Base-by-base conservation (phyloP, 805 yeast genomes). In the Yarrowia divulgata region DNA sequence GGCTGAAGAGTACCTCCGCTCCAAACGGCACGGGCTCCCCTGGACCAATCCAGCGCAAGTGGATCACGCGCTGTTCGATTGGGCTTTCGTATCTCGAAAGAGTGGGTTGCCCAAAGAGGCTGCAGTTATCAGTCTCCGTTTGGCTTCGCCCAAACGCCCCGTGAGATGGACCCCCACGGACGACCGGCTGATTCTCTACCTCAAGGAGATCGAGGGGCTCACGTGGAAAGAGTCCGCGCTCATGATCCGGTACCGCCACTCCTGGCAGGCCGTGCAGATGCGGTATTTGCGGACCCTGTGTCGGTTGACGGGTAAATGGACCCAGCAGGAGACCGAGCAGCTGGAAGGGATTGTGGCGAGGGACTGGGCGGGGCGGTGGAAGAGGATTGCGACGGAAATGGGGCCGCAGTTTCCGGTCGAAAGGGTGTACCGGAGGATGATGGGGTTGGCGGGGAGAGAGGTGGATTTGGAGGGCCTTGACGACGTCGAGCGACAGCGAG, bases 241-340 rank as follows among this genome's bases (percentile, higher is more conserved):
- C 13, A 37, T 45, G 32, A 72, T 73, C 42, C 57, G 68, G 8
- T 34, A 60, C 37, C 37, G 70, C 23, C 83, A 81, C 70, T 73
- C 82, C 16, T 81, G 84, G 84, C 84, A 81, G 72, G 83, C 84
- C 1, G 79, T 82, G 43, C 85, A 82, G 73, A 82, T 82, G 85
- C 73, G 84, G 64, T 82, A 82, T 70, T 74, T 82, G 52, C 76
- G 85, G 10, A 75, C 78, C 46, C 80, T 81, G 69, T 80, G 80
- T 69, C 73, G 79, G 9, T 72, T 83, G 39, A 75, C 77, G 58
- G 79, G 74, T 23, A 72, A 73, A 39, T 79, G 82, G 81, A 74
- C 80, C 16, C 71, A 77, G 42, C 75, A 73, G 39, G 81, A 82
- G 75, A 80, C 75, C 48, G 67, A 74, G 3, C 75, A 74, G 62